Conservation (phyloP, 371 early-diverging fungal species). For the Mucor saturninus region DNA sequence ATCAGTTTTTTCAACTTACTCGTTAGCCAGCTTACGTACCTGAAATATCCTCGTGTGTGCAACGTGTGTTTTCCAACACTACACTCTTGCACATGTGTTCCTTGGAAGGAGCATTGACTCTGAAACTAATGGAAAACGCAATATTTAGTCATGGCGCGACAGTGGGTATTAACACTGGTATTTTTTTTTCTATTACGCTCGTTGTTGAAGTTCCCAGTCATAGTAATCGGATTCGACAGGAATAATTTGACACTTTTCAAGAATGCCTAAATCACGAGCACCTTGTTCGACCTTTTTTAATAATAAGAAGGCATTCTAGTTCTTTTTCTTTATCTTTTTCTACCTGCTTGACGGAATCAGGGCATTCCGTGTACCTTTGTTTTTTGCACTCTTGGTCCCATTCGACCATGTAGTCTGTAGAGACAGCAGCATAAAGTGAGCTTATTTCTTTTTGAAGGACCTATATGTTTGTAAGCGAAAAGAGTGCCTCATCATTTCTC, state of each 20-base stretch:
- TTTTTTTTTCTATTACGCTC: conserved; percentile 50
- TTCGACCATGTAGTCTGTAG: conserved; percentile 25
- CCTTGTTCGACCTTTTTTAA: conserved; percentile 39
- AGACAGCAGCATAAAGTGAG: conserved; percentile 24
- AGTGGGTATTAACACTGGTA: too few relatives aligned
- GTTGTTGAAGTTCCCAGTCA: conserved; percentile 71
- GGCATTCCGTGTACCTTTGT: conserved; percentile 22
- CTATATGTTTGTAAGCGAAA: not conserved
- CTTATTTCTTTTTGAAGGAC: conserved; percentile 22
- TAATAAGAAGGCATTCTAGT: not conserved
- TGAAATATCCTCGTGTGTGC: conserved; percentile 45
- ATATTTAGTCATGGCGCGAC: not conserved
- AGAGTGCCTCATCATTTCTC: not conserved
- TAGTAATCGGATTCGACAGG: conserved; percentile 74
- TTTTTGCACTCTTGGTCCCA: conserved; percentile 28
- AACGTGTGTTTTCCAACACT: conserved; percentile 82
- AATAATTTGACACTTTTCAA: conserved; percentile 49
- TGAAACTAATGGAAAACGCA: conserved; percentile 35
- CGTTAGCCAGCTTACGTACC: conserved; percentile 20
- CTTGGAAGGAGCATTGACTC: conserved; percentile 70
- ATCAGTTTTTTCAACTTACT: not conserved
- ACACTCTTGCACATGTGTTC: conserved; percentile 84
- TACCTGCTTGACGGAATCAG: conserved; percentile 27
- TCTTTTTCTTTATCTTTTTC: too few relatives aligned
- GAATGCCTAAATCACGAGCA: conserved; percentile 30